phyloP scores from a whole-genome alignment of 371 early-diverging fungal genomes.

The Rhizopus sp. region DNA sequence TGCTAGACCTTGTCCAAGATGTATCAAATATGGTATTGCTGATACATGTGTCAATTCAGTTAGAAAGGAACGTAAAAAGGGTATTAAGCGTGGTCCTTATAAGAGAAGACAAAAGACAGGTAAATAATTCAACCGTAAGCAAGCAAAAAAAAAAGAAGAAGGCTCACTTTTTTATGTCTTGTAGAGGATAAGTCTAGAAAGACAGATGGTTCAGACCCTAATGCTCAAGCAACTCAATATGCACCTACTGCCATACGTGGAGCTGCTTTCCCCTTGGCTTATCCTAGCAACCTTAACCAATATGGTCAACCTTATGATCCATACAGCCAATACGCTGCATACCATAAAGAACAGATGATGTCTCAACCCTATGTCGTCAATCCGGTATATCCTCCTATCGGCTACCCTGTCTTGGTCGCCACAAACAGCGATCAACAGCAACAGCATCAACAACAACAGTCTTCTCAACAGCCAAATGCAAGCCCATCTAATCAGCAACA shows the following conservation, averaged over 20 bases:
- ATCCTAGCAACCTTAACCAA: conserved; percentile 46
- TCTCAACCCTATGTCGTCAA: conserved; percentile 45
- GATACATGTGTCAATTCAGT: conserved; percentile 81
- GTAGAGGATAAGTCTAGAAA: conserved; percentile 28
- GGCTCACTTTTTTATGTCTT: not conserved
- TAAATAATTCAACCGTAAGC: conserved; percentile 6
- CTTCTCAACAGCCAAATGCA: conserved; percentile 7
- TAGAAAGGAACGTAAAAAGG: conserved; percentile 85
- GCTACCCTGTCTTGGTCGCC: conserved; percentile 42
- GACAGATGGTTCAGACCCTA: conserved; percentile 15
- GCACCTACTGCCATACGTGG: conserved; percentile 26
- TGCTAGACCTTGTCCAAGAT: conserved; percentile 84
- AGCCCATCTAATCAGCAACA: not conserved
- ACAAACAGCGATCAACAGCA: conserved; percentile 15
- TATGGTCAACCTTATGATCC: conserved; percentile 50
- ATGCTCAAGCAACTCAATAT: conserved; percentile 16
- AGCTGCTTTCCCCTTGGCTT: conserved; percentile 37
- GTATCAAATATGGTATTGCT: conserved; percentile 74
- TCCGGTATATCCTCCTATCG: conserved; percentile 43
- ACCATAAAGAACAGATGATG: conserved; percentile 44
- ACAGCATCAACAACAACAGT: conserved; percentile 17
- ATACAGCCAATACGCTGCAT: conserved; percentile 35
- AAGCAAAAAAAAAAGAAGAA: conserved; percentile 1
- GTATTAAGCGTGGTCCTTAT: conserved; percentile 86
- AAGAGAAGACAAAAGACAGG: conserved; percentile 58